These are phyloP conservation scores for Echria macrotheca DNA, from an alignment of 495 filamentous ascomycete species.

Conservation along the genomic window DNA sequence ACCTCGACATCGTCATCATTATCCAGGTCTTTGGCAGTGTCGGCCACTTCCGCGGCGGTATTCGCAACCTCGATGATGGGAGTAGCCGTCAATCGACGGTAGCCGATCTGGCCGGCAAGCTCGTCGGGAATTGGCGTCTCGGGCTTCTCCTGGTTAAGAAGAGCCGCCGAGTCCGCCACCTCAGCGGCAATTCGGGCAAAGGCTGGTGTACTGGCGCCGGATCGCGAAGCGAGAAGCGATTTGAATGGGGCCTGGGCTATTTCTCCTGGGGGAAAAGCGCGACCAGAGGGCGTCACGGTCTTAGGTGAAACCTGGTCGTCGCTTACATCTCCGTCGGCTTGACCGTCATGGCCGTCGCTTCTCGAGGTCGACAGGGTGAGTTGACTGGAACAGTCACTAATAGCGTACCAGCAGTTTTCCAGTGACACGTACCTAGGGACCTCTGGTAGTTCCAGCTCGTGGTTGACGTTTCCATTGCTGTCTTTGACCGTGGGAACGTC, in stretches of 20 bases:
- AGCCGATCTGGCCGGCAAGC: conserved; percentile 25
- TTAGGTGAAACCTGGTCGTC: conserved; percentile 3
- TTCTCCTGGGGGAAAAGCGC: too few species aligned
- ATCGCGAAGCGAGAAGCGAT: conserved; percentile 6
- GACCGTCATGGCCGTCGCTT: neutral
- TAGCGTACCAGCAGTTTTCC: too few species aligned
- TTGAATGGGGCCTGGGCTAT: too few species aligned
- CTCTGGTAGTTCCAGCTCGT: conserved; percentile 42
- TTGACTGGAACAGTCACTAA: too few species aligned
- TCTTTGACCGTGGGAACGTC: conserved; percentile 49
- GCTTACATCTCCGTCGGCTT: neutral
- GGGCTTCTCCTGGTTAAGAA: conserved; percentile 28
- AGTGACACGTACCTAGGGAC: conserved; percentile 12
- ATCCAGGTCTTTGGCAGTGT: conserved; percentile 34
- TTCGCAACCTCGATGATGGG: conserved; percentile 36
- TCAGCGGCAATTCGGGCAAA: conserved; percentile 30
- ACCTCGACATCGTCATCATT: too few species aligned
- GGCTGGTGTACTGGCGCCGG: conserved; percentile 19
- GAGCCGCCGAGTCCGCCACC: conserved; percentile 38
- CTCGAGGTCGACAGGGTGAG: too few species aligned
- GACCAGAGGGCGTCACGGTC: too few species aligned
- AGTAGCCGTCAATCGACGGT: conserved; percentile 26
- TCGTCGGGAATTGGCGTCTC: conserved; percentile 27
- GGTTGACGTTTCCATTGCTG: conserved; percentile 53
- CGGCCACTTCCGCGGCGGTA: conserved; percentile 45